Percentiles rank a stretch among this genome's conserved stretches.
Conservation (phyloP, 345 rosid species). For the Zanthoxylum bungeanum region DNA sequence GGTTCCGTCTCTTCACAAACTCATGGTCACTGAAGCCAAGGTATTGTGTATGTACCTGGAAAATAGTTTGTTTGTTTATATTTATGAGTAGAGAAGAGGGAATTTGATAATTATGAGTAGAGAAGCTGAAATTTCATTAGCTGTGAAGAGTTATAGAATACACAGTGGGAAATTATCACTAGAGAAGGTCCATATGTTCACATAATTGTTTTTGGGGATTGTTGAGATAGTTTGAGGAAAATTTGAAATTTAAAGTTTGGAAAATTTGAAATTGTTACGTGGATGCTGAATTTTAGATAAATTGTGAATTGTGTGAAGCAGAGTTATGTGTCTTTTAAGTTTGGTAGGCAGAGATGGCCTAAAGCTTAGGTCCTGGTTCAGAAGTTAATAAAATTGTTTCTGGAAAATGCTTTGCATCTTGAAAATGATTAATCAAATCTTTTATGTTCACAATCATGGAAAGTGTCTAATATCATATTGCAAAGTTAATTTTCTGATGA, state of each 20-base stretch:
- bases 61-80: not conserved
- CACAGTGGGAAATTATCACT: not conserved
- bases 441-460: not conserved
- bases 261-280: not conserved
- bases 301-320: not conserved
- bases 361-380: not conserved
- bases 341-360: not conserved
- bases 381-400: not conserved
- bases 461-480: not conserved
- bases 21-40: constrained; percentile 68
- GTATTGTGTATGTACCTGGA: constrained; percentile 23
- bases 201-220: not conserved
- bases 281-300: not conserved
- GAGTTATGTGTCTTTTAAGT: not conserved
- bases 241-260: not conserved
- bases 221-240: not conserved
- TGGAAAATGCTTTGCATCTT: not conserved
- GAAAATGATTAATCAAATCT: not conserved
- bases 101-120: not conserved
- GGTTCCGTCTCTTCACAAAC: constrained; percentile 58
- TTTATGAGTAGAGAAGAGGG: not conserved
- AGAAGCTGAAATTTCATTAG: not conserved
- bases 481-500: not conserved
- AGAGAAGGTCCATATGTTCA: not conserved
- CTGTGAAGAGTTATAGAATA: not conserved